Evolutionary conservation across 2,329 filamentous ascomycete genomes (phyloP).

Genomic region (Pseudogymnoascus sp.): DNA sequence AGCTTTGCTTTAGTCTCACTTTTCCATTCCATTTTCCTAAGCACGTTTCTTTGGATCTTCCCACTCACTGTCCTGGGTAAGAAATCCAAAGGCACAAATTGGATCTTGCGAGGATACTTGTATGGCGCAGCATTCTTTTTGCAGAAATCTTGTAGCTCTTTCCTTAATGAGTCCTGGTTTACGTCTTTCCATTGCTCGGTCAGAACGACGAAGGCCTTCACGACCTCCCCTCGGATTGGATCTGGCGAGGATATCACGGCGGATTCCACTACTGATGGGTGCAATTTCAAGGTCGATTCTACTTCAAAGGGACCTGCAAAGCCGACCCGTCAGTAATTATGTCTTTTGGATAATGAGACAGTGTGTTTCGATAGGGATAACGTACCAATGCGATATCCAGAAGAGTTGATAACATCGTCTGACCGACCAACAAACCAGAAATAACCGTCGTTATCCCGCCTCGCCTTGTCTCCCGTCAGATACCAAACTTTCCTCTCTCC

Average conservation of each 20-base stretch:
- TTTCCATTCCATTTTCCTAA: slow-evolving; percentile 33
- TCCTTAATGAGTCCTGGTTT: slow-evolving; percentile 21
- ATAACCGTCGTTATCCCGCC: slow-evolving; percentile 29
- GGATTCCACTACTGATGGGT: slow-evolving; percentile 33
- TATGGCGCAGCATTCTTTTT: slow-evolving; percentile 35
- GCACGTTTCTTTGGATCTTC: slow-evolving; percentile 31
- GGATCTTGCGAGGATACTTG: slow-evolving; percentile 35
- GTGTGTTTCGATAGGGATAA: neutral
- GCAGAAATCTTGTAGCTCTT: slow-evolving; percentile 35
- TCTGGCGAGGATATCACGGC: slow-evolving; percentile 36
- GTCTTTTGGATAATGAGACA: too few relatives aligned
- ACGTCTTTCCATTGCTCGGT: slow-evolving; percentile 21
- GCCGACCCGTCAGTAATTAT: neutral
- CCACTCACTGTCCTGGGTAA: slow-evolving; percentile 35
- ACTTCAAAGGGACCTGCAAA: slow-evolving; percentile 34
- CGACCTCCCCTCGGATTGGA: slow-evolving; percentile 31
- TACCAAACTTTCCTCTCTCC: slow-evolving; percentile 20
- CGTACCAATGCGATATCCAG: slow-evolving; percentile 33
- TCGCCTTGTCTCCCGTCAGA: slow-evolving; percentile 32
- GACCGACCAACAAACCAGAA: slow-evolving; percentile 31
- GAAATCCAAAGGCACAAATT: slow-evolving; percentile 32
- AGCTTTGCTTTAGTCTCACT: slow-evolving; percentile 12
- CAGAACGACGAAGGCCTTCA: slow-evolving; percentile 36
- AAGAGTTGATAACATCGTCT: slow-evolving; percentile 35
- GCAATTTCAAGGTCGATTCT: slow-evolving; percentile 35